Evolutionary conservation across 208 protist genomes (phyloP).

Genomic region (Crithidia bombi): DNA sequence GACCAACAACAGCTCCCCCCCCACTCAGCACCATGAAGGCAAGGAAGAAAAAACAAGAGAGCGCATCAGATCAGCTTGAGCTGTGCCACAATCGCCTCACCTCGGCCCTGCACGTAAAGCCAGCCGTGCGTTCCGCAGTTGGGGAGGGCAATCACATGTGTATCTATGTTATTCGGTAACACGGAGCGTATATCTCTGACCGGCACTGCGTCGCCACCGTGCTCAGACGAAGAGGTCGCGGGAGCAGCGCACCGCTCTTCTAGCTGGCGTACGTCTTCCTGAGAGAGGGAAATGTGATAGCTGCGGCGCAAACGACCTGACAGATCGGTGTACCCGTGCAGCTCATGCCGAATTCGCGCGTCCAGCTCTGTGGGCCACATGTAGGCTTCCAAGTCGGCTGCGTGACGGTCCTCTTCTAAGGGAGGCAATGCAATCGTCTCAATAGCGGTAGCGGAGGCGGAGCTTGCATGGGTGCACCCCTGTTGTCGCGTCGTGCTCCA

Average conservation of each 20-base stretch:
- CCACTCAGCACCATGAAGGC: no score
- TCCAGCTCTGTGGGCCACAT: conserved; percentile 51
- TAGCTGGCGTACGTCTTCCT: conserved; percentile 13
- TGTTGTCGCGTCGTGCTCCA: conserved; percentile 11
- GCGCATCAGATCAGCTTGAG: conserved; percentile 10
- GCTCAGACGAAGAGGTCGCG: neutral
- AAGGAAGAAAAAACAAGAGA: conserved; percentile 3
- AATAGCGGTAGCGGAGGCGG: neutral
- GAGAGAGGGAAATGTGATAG: conserved; percentile 21
- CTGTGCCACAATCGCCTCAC: conserved; percentile 14
- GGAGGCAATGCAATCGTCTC: conserved; percentile 5
- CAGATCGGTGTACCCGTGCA: conserved; percentile 27
- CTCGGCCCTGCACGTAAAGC: conserved; percentile 38
- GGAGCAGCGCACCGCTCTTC: conserved; percentile 11
- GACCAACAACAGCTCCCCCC: no score
- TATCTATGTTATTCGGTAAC: conserved; percentile 4
- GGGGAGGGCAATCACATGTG: conserved; percentile 16
- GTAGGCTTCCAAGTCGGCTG: conserved; percentile 24
- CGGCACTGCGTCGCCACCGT: neutral
- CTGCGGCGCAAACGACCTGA: neutral
- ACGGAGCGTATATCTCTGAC: neutral
- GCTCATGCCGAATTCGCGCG: conserved; percentile 45
- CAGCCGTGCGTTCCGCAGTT: conserved; percentile 13
- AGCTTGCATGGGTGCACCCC: neutral
- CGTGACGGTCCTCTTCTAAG: conserved; percentile 14